Evolutionary conservation across 2,329 filamentous ascomycete genomes (phyloP), one percentile per base, ranked within the genome.

Genomic region (Xylaria sp.): DNA sequence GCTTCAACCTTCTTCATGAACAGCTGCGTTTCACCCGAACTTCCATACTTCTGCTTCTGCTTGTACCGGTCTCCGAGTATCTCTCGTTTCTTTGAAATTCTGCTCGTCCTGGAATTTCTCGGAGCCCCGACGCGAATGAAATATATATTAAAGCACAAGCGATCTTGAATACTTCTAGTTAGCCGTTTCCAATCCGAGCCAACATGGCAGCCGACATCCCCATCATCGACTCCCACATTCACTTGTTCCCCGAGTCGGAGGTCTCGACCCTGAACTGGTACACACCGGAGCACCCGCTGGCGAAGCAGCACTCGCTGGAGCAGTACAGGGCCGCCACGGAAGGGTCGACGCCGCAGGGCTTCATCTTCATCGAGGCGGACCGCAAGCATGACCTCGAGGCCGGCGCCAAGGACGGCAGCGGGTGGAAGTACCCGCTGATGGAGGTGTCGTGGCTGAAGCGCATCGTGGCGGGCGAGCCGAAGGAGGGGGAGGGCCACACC

Each of bases 151-250:
- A 21, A 41, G 7, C 26, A 8, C 16, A 48, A 41, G 19, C 7
- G 11, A 37, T 5, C 13, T 16, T 34, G 9, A 47, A 43, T 34
- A 19, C 21, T 19, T 50, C n/a, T 26, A 43, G 11, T 13, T 21
- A 57, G 21, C 11, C 19, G 44, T 38, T 29, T 21, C 11, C 43
- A 19, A 24, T 17, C n/a, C n/a, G n/a, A n/a, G 42, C 22, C 50
- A 59, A 44, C 51, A 71, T 70, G 68, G 62, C 66, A 16, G 46
- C 61, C 37, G 59, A 68, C 64, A 74, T 80, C 70, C 83, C 79
- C 65, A 87, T 96, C 68, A 85, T 97, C 72, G 92, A 97, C 77
- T 88, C 91, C 38, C 93, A 97, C 78, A 88, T 97, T 73, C 92
- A 97, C 76, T 85, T 97, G 67, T 96, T 86, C 78, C 89, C 91